These are phyloP conservation scores for Amoebophrya sp. DNA, from an alignment of 169 alveolate genomes.

Conservation along the genomic window DNA sequence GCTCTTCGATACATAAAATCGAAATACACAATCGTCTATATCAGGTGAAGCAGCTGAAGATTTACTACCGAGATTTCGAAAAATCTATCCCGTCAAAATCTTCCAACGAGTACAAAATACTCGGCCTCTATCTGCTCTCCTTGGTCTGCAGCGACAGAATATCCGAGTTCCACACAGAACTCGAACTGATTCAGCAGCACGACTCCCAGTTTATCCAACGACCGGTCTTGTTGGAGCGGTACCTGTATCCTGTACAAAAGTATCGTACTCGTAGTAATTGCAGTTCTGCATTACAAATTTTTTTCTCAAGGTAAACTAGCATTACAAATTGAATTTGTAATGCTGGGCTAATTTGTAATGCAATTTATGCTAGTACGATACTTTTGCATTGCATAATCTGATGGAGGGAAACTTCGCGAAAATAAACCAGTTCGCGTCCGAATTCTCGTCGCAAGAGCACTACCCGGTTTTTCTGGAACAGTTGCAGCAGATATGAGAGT, in stretches of 20 bases:
- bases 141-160: background rate
- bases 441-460: background rate
- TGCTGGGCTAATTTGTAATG: too few relatives aligned
- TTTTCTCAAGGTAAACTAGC: too few relatives aligned
- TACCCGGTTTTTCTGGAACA: background rate
- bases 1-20: too few relatives aligned
- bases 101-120: background rate
- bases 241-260: too few relatives aligned
- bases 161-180: background rate
- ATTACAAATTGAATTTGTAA: too few relatives aligned
- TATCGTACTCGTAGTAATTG: too few relatives aligned
- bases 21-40: too few relatives aligned
- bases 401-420: constrained; percentile 15
- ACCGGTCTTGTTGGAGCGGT: background rate
- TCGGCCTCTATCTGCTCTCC: background rate
- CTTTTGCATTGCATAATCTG: background rate
- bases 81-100: background rate
- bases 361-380: too few relatives aligned
- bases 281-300: too few relatives aligned
- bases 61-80: background rate
- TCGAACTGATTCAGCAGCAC: background rate
- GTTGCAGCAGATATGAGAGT: too few relatives aligned
- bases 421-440: background rate
- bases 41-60: background rate
- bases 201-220: background rate